Evolutionary conservation across 345 rosid genomes (phyloP).

Genomic region (Melaleuca quinquenervia): DNA sequence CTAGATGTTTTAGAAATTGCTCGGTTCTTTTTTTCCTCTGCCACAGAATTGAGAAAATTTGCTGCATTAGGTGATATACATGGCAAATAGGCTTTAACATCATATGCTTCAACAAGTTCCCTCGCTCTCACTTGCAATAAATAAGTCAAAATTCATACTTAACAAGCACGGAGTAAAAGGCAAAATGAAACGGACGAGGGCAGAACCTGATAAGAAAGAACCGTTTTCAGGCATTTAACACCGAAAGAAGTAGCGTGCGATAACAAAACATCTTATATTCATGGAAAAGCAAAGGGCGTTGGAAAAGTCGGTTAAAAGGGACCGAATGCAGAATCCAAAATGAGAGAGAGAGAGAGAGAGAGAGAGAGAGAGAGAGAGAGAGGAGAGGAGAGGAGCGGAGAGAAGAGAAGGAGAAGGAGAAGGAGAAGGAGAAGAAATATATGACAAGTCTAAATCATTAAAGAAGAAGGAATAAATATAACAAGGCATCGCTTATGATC

Average conservation of each 20-base stretch:
- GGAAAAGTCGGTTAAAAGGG: not conserved
- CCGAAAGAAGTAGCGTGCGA: not conserved
- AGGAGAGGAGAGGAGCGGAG: no score
- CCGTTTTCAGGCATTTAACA: not conserved
- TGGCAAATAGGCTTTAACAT: not conserved
- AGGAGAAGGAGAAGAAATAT: not conserved
- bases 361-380: no score
- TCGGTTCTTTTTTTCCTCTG: not conserved
- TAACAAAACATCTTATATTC: not conserved
- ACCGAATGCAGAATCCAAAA: not conserved
- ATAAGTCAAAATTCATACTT: not conserved
- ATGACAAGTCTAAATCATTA: not conserved
- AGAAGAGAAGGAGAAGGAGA: no score
- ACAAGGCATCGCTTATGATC: conserved; percentile 55
- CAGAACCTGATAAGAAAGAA: not conserved
- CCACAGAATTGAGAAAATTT: not conserved
- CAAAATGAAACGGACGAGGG: not conserved
- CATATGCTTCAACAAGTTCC: not conserved
- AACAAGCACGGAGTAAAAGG: not conserved
- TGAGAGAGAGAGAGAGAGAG: not conserved
- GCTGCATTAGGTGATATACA: not conserved
- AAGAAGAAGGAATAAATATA: conserved; percentile 9
- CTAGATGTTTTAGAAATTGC: not conserved
- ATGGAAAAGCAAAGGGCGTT: not conserved
- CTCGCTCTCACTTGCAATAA: not conserved